Percentiles rank a stretch among this genome's conserved stretches.
These are phyloP conservation scores for Magnusiomyces starmeri DNA, from an alignment of 1,139 yeast species.

Conservation along the genomic window DNA sequence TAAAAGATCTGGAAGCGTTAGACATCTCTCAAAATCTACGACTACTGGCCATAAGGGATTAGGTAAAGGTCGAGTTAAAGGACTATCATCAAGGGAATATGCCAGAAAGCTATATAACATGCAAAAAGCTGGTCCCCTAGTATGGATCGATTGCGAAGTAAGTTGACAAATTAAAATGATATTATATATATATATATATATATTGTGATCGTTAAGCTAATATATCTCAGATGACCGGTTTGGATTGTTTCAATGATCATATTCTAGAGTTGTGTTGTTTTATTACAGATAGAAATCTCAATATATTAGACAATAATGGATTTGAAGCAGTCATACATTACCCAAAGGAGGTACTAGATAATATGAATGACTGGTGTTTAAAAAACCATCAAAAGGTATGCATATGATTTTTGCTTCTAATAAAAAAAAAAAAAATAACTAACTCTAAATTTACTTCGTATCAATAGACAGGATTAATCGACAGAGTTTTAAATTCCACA, in stretches of 20 bases:
- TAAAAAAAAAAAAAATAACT: conserved; percentile 1
- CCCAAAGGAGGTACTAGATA: conserved; percentile 54
- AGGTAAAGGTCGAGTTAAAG: not conserved
- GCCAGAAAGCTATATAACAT: conserved; percentile 1
- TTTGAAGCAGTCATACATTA: conserved; percentile 78
- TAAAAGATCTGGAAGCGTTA: no score
- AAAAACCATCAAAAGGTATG: conserved; percentile 55
- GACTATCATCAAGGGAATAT: not conserved
- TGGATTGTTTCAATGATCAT: conserved; percentile 61
- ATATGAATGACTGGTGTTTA: conserved; percentile 83
- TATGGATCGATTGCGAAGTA: conserved; percentile 78
- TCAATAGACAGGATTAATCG: conserved; percentile 58
- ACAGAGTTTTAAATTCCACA: conserved; percentile 51
- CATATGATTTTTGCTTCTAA: conserved; percentile 14
- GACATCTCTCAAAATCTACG: no score
- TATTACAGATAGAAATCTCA: conserved; percentile 74
- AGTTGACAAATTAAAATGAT: no score
- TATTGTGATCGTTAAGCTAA: no score
- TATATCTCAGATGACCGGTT: conserved; percentile 69
- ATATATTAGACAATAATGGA: conserved; percentile 55
- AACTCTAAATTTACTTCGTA: not conserved
- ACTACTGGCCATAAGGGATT: not conserved
- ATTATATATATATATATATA: no score
- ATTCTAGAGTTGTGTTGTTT: conserved; percentile 91
- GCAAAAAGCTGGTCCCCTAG: conserved; percentile 34